phyloP scores from a whole-genome alignment of 805 yeast genomes.

The Candida manassasensis region DNA sequence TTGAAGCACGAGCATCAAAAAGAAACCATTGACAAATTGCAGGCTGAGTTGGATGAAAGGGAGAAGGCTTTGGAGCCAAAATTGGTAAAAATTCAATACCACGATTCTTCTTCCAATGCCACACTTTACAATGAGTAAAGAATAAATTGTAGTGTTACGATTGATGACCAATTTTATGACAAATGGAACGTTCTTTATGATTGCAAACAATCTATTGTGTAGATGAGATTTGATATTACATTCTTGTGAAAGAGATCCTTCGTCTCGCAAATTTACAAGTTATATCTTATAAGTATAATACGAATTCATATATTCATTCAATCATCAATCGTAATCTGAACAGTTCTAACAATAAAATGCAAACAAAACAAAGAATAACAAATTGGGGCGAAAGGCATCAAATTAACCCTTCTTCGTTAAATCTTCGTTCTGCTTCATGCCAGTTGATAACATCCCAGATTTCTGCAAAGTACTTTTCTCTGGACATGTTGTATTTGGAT shows the following conservation, averaged over 20 bases:
- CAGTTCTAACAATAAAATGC: neutral
- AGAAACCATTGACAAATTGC: slow-evolving; percentile 48
- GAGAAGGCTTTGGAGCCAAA: no score
- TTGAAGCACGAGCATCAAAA: slow-evolving; percentile 75
- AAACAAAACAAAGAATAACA: neutral
- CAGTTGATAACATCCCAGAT: slow-evolving; percentile 5
- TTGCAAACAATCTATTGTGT: no score
- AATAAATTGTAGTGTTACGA: no score
- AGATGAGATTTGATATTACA: no score
- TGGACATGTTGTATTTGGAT: slow-evolving; percentile 1
- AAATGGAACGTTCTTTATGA: no score
- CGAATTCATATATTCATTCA: neutral
- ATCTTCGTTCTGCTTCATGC: slow-evolving; percentile 3
- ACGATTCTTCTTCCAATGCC: no score
- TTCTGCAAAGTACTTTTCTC: slow-evolving; percentile 4
- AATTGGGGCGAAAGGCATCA: neutral
- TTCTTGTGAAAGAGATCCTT: no score
- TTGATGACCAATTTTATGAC: no score
- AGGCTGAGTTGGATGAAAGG: slow-evolving; percentile 42
- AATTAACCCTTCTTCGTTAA: slow-evolving; percentile 1
- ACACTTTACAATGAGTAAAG: no score
- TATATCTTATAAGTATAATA: no score
- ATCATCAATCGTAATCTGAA: slow-evolving; percentile 3
- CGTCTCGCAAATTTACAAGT: no score
- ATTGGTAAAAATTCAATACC: no score